phyloP scores from a whole-genome alignment of 177 flowering plant genomes.

The Tripterygium wilfordii region DNA sequence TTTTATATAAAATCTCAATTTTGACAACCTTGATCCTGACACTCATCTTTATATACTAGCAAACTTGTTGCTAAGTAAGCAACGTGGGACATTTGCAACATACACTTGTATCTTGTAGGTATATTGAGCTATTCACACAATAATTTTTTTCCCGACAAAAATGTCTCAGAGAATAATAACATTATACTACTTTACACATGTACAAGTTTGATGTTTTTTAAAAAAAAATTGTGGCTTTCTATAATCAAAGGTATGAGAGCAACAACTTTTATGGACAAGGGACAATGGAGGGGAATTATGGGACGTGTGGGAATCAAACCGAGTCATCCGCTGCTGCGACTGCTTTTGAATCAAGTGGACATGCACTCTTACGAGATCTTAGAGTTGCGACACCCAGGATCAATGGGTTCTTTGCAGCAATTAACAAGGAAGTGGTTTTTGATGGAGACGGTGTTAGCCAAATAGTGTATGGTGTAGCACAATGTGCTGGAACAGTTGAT shows the following conservation, averaged over 20 bases:
- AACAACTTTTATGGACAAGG: slow-evolving; percentile 28
- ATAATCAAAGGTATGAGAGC: slow-evolving; percentile 29
- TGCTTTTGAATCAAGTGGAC: slow-evolving; percentile 13
- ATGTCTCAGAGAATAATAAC: too few relatives aligned
- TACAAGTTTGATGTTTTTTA: too few relatives aligned
- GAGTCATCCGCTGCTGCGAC: slow-evolving; percentile 2
- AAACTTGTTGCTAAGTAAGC: too few relatives aligned
- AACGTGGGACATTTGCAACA: too few relatives aligned
- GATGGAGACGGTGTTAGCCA: neutral
- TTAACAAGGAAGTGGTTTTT: slow-evolving; percentile 12
- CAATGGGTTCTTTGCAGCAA: slow-evolving; percentile 28
- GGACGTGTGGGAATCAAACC: slow-evolving; percentile 27
- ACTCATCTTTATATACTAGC: too few relatives aligned
- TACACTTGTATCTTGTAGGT: too few relatives aligned
- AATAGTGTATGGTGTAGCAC: slow-evolving; percentile 43
- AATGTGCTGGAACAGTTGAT: slow-evolving; percentile 31
- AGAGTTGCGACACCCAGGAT: slow-evolving; percentile 36
- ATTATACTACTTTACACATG: too few relatives aligned
- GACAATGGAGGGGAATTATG: slow-evolving; percentile 24
- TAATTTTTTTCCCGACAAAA: too few relatives aligned
- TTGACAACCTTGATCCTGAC: too few relatives aligned
- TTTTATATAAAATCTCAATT: too few relatives aligned
- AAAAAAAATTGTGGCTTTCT: too few relatives aligned
- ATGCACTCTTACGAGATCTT: slow-evolving; percentile 20
- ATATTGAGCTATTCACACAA: too few relatives aligned